Evolutionary conservation across 2,329 filamentous ascomycete species (phyloP), one percentile per base, ranked within the genome.

Genomic region (Chalaropsis thielavioides): DNA sequence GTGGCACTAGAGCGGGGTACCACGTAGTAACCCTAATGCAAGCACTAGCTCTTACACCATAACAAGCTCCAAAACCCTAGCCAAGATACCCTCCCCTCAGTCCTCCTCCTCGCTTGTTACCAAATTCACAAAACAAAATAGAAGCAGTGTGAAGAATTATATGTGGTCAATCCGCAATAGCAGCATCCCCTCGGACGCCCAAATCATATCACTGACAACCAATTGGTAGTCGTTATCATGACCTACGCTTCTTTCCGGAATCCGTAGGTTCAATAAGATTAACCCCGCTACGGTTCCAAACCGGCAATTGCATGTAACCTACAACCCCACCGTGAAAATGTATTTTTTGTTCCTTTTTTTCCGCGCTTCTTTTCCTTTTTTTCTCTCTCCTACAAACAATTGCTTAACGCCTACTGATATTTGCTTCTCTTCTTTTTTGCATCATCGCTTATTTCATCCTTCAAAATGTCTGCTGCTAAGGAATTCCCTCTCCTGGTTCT

Each of bases 401-500:
- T 46, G 43, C 54, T 35, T 22, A 58, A 31, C 54, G 22, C 15
- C 22, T 51, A 22, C 38, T 54, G 17, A 31, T 62, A 54, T 63
- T 56, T 24, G 11, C 31, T 41, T 41, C n/a, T 27, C 31, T 58
- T 63, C 19, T 38, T 56, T 56, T 43, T 35, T 38, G 11, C 38
- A 43, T 56, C 19, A 17, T 38, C 22, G 46, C 24, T 56, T 59
- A 40, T 35, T 43, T 49, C 35, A 61, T 40, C 49, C 44, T 46
- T 69, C 72, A 79, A 73, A 69, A 95, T 95, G 90, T 81, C 89
- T 74, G 76, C 86, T 71, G 74, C 77, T 71, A 88, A 91, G 78
- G 87, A 91, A 77, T 97, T 88, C 80, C 82, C 89, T 76, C 88
- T 99, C 72, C 83, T 97, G 73, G 94, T 88, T 78, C 79, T 99